Evolutionary conservation across 2,329 filamentous ascomycete species (phyloP), one percentile per base, ranked within the genome.

Genomic region (Sclerotinia borealis): DNA sequence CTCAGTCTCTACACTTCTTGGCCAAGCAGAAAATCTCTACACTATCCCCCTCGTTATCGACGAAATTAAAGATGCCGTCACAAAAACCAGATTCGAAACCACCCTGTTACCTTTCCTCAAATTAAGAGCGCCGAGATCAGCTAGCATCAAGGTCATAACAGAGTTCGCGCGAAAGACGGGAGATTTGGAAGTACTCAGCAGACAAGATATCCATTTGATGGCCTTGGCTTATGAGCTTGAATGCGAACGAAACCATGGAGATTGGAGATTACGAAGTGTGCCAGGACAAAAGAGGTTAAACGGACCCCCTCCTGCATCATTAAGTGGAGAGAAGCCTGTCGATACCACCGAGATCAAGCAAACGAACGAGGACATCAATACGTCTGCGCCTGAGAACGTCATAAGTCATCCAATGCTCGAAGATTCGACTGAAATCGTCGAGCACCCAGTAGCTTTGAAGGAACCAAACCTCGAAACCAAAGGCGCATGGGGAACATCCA

Each of bases 151-250:
- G 72, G 83, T 93, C 65, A 84, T 97, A 4, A 86, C 85, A 55
- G 89, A 91, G 64, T 98, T 98, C 79, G 91, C 95, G 50, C 85
- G 91, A 61, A 89, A 87, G 75, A 98, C 95, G 0, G 95, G 95
- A 62, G 95, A 99, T 75, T 82, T 93, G 66, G 85, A 89, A 13
- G 93, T 97, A 0, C 79, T 99, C 64, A 97, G 93, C 77, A 86
- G 84, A 73, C 90, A 92, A 1, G 95, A 99, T 85, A 80, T 98
- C 65, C 90, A 96, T 69, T 83, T 99, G 47, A 80, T 98, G 72
- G 95, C 93, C 10, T 79, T 99, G 63, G 90, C 92, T 1, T 98
- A 98, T 75, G 95, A 99, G 75, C 75, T 98, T n/a, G 93, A 98
- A 72, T 90, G 91, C 71, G 93, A 98, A 79, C 81, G 88, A 64